Conservation (phyloP, 805 yeast genomes). For the Suhomyces vadensis region DNA sequence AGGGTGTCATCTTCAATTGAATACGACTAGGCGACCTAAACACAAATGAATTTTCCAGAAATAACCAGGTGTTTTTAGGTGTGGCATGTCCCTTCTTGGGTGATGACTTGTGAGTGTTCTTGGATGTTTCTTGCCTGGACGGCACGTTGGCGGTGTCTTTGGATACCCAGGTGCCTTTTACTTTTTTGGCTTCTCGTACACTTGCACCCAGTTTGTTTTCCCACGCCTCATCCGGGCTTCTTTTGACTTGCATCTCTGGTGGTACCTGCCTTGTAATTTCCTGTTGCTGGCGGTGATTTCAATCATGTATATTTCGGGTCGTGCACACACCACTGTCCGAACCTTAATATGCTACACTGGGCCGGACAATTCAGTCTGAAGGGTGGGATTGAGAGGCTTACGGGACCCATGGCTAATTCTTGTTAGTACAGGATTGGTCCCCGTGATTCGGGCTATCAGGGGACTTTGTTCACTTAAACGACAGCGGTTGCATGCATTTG, state of each 20-base stretch:
- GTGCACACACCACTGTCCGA: not conserved
- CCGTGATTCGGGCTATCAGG: too few species aligned
- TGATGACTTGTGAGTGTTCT: not conserved
- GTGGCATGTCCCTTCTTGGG: not conserved
- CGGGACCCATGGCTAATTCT: too few species aligned
- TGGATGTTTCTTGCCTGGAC: not conserved
- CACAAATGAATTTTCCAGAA: constrained; percentile 35
- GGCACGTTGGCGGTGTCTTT: not conserved
- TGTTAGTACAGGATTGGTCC: too few species aligned
- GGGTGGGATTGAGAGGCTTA: too few species aligned
- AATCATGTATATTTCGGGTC: not conserved
- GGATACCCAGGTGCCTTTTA: not conserved
- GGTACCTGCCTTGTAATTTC: not conserved
- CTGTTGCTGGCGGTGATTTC: not conserved
- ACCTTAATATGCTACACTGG: not conserved
- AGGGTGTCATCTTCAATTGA: constrained; percentile 28
- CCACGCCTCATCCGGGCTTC: not conserved
- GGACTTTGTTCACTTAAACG: too few species aligned
- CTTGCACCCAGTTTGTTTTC: not conserved
- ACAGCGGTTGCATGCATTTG: too few species aligned
- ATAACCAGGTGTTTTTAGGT: constrained; percentile 36
- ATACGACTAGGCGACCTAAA: constrained; percentile 34
- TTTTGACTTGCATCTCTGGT: not conserved
- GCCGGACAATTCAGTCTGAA: not conserved
- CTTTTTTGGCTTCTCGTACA: not conserved